Base-by-base conservation (phyloP, 805 yeast genomes). In the Komagataella pastoris region DNA sequence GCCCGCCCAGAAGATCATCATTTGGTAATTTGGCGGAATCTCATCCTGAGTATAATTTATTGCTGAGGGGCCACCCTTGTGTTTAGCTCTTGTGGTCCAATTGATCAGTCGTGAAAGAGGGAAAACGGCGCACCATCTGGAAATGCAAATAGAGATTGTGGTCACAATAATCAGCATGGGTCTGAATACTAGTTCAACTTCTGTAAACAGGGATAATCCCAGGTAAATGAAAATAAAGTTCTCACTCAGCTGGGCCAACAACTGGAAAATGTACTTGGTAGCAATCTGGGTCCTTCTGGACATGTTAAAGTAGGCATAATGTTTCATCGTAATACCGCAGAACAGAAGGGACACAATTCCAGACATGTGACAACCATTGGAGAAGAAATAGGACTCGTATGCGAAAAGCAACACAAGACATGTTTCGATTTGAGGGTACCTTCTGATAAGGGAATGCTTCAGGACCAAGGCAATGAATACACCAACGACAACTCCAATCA, bases 1-100 rank as follows among this genome's bases (percentile, higher is more conserved):
- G 3, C 99, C 99, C 2, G 99, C 99, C 99, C 99, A 93, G 65
- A 93, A 93, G 50, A 91, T 88, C 99, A 93, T 93, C 87, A 89
- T 88, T 69, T 93, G 99, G 66, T 93, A 93, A 55, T 85, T 88
- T 60, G 88, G 91, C 23, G 96, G 93, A 55, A 93, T 89, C 68
- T 91, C 98, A 60, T 89, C 97, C 1, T 86, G 85, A 8, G 76
- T 68, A 2, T 74, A 60, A 30, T 61, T 50, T 12, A 57, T 61
- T 30, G 40, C 40, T 18, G 47, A 8, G 19, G 47, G 6, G 2
- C 23, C 23, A 63, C 80, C 81, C 50, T 67, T 58, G 19, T 80
- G 73, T 54, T 76, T 74, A 19, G 77, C 72, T 49, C 83, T 75
- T 57, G 80, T 76, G 52, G 88, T 75, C 77, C 88, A 85, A 67